These are phyloP conservation scores for Debaryomyces maramus DNA, from an alignment of 805 yeast genomes.

Conservation along the genomic window DNA sequence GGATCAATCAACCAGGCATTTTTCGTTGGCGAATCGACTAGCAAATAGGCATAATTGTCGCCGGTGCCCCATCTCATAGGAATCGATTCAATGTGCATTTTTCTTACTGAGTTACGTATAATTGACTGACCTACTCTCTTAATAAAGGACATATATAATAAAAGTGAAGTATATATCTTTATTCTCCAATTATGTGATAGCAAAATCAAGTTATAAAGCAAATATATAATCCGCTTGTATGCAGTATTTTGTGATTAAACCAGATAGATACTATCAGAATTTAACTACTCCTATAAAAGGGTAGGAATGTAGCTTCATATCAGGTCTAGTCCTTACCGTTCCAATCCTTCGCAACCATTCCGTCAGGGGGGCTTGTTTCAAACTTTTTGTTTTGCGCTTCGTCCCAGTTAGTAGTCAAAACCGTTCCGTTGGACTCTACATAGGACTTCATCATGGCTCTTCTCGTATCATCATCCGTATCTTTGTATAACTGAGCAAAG, in stretches of 20 bases:
- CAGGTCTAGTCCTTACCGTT: slow-evolving; percentile 9
- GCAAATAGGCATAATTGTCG: slow-evolving; percentile 83
- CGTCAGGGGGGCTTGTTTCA: slow-evolving; percentile 73
- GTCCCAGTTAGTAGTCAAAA: slow-evolving; percentile 89
- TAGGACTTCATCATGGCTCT: slow-evolving; percentile 97
- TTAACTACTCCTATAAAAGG: no score
- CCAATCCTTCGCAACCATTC: slow-evolving; percentile 62
- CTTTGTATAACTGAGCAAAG: slow-evolving; percentile 70
- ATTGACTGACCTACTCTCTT: background rate
- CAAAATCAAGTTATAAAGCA: no score
- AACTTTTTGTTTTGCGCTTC: slow-evolving; percentile 71
- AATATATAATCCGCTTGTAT: no score
- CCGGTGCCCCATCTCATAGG: slow-evolving; percentile 97
- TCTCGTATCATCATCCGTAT: slow-evolving; percentile 82
- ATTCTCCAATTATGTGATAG: no score
- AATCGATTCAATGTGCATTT: slow-evolving; percentile 78
- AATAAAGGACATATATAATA: background rate
- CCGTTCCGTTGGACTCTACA: slow-evolving; percentile 91
- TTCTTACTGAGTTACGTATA: slow-evolving; percentile 26
- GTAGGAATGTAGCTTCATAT: no score
- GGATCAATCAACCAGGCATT: slow-evolving; percentile 89
- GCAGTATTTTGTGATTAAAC: no score
- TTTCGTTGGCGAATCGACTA: slow-evolving; percentile 64
- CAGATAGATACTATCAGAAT: no score
- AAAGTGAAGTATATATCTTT: background rate